Evolutionary conservation across 129 eudicot genomes (phyloP).

Genomic region (Saussurea involucrata): DNA sequence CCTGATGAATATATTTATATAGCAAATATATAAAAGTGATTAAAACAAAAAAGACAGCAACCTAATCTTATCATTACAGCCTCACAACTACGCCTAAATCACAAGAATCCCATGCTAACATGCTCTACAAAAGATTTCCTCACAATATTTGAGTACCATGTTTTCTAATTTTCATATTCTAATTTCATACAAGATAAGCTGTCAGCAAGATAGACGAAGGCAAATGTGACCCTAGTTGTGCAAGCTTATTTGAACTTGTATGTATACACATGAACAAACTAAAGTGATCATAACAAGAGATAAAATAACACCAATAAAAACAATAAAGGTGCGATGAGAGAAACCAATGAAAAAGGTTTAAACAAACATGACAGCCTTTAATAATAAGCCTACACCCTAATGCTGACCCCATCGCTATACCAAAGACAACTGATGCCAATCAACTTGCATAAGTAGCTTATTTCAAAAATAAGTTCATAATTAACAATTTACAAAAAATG

Average conservation of each 20-base stretch:
- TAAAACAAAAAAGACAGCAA: not conserved
- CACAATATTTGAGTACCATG: not conserved
- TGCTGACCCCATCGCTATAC: not conserved
- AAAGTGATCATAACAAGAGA: not conserved
- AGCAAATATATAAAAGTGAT: not conserved
- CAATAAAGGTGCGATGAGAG: not conserved
- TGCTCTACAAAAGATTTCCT: not conserved
- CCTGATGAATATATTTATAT: not conserved
- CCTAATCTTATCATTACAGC: not conserved
- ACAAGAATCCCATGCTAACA: not conserved
- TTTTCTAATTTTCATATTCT: not conserved
- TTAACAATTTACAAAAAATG: too few species aligned
- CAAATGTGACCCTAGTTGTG: not conserved
- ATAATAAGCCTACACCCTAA: not conserved
- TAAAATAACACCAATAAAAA: not conserved
- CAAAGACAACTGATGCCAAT: not conserved
- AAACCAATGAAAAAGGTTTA: not conserved
- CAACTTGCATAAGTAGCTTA: not conserved
- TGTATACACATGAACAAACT: not conserved
- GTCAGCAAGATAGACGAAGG: too few species aligned
- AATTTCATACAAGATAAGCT: too few species aligned
- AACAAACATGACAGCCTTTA: not conserved
- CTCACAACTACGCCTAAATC: conserved; percentile 2
- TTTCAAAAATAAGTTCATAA: not conserved
- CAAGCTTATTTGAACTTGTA: not conserved